These are phyloP conservation scores for Mortierella hygrophila DNA, from an alignment of 192 early-diverging fungal species.

Conservation along the genomic window DNA sequence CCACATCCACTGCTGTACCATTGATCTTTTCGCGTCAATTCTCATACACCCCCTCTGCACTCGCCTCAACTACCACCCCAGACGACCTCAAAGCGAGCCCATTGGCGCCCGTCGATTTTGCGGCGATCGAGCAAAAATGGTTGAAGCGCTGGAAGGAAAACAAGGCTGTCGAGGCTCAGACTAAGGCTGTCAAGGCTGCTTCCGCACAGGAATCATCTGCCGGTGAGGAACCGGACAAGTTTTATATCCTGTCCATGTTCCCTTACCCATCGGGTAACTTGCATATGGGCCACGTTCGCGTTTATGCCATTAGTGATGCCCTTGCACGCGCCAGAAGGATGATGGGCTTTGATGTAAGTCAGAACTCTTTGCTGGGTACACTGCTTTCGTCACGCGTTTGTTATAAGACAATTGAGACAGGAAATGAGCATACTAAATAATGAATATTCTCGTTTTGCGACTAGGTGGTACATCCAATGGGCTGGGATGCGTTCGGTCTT, in stretches of 20 bases:
- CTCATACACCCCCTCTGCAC: slow-evolving; percentile 10
- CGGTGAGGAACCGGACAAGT: slow-evolving; percentile 60
- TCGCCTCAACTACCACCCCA: slow-evolving; percentile 3
- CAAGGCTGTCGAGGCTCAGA: slow-evolving; percentile 3
- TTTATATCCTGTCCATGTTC: slow-evolving; percentile 95
- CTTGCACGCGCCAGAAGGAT: slow-evolving; percentile 83
- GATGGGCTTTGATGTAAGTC: slow-evolving; percentile 74
- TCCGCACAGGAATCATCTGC: background rate
- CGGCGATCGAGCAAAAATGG: slow-evolving; percentile 75
- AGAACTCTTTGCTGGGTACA: background rate
- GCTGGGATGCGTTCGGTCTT: slow-evolving; percentile 98
- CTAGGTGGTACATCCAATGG: slow-evolving; percentile 91
- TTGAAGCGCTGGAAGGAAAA: slow-evolving; percentile 60
- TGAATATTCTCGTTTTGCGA: background rate
- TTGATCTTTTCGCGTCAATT: background rate
- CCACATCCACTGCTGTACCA: background rate
- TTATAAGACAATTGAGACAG: background rate
- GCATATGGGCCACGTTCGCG: slow-evolving; percentile 98
- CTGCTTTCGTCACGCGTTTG: background rate
- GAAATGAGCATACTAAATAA: slow-evolving; percentile 5
- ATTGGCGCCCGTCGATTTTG: slow-evolving; percentile 60
- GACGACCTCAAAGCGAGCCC: slow-evolving; percentile 4
- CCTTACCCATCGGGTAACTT: slow-evolving; percentile 94
- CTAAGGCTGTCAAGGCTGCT: background rate
- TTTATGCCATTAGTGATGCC: slow-evolving; percentile 94